Conservation (phyloP, 331 rosid genomes). For the Telfairia occidentalis region DNA sequence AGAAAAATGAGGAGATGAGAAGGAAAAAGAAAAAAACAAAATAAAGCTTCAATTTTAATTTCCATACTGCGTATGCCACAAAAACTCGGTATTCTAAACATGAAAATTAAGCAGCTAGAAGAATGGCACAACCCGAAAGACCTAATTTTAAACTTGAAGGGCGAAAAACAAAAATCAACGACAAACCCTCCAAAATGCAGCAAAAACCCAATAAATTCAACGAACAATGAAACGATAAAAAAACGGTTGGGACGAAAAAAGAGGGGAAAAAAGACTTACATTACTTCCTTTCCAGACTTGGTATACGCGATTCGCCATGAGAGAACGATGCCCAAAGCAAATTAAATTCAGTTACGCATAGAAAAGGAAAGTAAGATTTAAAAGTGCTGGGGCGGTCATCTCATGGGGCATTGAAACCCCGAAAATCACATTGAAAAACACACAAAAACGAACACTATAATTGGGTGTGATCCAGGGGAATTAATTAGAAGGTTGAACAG, state of each 20-base stretch:
- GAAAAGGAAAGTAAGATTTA: constrained; percentile 17
- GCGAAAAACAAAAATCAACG: constrained; percentile 10
- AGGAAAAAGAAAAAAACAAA: neutral
- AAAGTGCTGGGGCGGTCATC: constrained; percentile 38
- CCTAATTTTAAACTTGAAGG: constrained; percentile 1
- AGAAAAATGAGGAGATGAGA: neutral
- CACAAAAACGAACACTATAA: neutral
- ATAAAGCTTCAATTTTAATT: neutral
- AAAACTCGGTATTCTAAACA: neutral
- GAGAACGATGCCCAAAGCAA: constrained; percentile 15
- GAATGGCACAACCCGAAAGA: neutral
- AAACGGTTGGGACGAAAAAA: constrained; percentile 1
- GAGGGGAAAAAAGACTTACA: constrained; percentile 7
- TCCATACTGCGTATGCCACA: neutral
- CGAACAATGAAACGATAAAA: neutral
- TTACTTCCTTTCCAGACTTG: constrained; percentile 18
- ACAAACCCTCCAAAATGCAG: constrained; percentile 14
- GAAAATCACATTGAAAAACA: constrained; percentile 5
- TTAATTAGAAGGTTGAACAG: neutral
- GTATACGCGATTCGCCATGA: constrained; percentile 77
- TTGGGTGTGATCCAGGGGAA: constrained; percentile 6
- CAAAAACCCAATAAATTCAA: constrained; percentile 12
- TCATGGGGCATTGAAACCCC: constrained; percentile 10
- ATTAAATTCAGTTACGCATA: constrained; percentile 15
- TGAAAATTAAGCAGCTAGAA: neutral